Base-by-base conservation (phyloP, 2,329 filamentous ascomycete species). In the Thelonectria discophora region DNA sequence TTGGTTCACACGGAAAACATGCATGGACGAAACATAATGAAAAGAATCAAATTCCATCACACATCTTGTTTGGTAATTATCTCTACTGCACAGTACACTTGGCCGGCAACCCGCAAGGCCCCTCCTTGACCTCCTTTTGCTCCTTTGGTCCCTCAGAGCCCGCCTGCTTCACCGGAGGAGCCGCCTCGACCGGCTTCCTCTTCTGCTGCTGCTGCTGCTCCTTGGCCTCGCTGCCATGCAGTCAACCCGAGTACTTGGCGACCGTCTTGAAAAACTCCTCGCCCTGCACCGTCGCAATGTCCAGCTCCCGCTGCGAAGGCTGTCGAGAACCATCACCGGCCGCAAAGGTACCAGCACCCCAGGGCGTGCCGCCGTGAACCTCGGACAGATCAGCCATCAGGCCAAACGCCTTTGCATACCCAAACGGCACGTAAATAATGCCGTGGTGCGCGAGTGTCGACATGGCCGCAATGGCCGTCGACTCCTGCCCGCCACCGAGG, bases 371-470 rank as follows among this genome's bases (percentile, higher is more conserved):
- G 74, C 95, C 95, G 76, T 91, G 92, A 65, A 95, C 84, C 83
- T 97, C 93, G 30, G 75, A 75, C 37, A 97, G 78, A 80, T 94
- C 89, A 67, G 88, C 76, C 67, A 97, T 80, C 66, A 88, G 80
- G 62, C 75, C 76, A 75, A 97, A 97, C 51, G 88, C 81, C 72
- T 89, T 91, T 80, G 91, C 90, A 84, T 97, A 98, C 58, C 95
- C 95, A 56, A 98, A 85, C 50, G 95, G 95, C n/a, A 98, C 93
- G 78, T 90, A 98, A 84, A 95, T 90, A 81, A 98, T 90, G 74
- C 95, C 95, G 83, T 98, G 95, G 82, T 98, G 95, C 63, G 89
- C 79, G 56, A 98, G 83, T 17, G 94, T 98, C 74, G 89, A 93
- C 87, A 98, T 88, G 76, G 90, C 82, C 34, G 89, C 84, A 66